Evolutionary conservation across 306 rosid genomes (phyloP).

Genomic region (Pachyrhizus erosus): DNA sequence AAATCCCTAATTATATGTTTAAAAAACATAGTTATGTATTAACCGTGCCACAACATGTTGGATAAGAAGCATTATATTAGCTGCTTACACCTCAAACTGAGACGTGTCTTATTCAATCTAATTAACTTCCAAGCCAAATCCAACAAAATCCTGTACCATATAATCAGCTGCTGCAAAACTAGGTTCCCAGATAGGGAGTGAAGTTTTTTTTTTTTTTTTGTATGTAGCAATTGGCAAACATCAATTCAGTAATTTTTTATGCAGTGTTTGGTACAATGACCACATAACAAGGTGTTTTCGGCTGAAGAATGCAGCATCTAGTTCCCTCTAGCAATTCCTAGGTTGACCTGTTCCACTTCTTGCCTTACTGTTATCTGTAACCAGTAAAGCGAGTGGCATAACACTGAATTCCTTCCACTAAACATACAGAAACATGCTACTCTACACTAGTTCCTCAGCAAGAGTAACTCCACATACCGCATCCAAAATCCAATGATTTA

Average conservation of each 20-base stretch:
- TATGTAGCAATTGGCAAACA: slow-evolving; percentile 27
- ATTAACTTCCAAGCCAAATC: neutral
- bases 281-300: slow-evolving; percentile 35
- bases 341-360: slow-evolving; percentile 40
- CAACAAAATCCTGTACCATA: neutral
- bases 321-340: slow-evolving; percentile 23
- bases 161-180: neutral
- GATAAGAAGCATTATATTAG: neutral
- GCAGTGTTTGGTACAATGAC: slow-evolving; percentile 34
- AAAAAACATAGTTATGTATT: no score
- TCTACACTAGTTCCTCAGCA: slow-evolving; percentile 47
- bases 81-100: neutral
- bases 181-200: neutral
- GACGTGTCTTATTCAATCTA: neutral
- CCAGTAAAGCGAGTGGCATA: slow-evolving; percentile 38
- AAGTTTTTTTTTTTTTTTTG: neutral
- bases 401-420: slow-evolving; percentile 33
- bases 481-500: slow-evolving; percentile 43
- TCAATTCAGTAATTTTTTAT: neutral
- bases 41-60: no score
- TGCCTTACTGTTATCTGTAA: slow-evolving; percentile 26
- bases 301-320: slow-evolving; percentile 41
- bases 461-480: slow-evolving; percentile 46
- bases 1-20: no score
- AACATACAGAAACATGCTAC: slow-evolving; percentile 45